Base-by-base conservation (phyloP, 495 filamentous ascomycete species). In the Hypoxylon intermedium region DNA sequence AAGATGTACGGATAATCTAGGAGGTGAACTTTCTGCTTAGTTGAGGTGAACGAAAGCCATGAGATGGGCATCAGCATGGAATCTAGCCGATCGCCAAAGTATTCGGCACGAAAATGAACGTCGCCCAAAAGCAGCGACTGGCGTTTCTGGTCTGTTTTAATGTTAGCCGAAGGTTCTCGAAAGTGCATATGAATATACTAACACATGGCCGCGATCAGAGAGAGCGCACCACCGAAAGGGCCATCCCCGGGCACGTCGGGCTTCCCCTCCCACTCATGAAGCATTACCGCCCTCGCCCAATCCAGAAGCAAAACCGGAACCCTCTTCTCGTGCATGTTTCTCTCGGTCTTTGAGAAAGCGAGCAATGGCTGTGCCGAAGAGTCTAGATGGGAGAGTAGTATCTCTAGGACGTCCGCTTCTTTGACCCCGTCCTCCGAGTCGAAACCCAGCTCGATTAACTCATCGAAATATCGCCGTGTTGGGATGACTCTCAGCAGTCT, bases 1-100 rank as follows among this genome's bases (percentile, higher is more conserved):
- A 97, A 96, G 0, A 97, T 77, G 70, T 90, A 96, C 1, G 91
- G 83, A 58, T 89, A 90, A 34, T 91, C 87, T 2, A 97, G 76
- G 1, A 97, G 75, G 70, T 97, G 93, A 30, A 89, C 72, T 2
- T 77, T 85, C 55, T 86, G 85, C 53, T 81, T 85, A 34, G 83
- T 85, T 1, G 74, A 68, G 20, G 63, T 67, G 34, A 77, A 80
- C 9, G 78, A 77, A n/a, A 89, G 73, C 89, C 90, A 96, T 23
- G 87, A 80, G 18, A 87, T 72, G 0, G 92, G 89, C 78, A 87
- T 85, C n/a, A 89, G 82, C 51, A 91, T 79, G 5, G 84, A 73
- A 73, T 96, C 91, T 18, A 96, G 76, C 20, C 88, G 85, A 40
- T 93, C 89, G 6, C 89, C 80, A 19, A 97, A 82, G 63, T 90